Percentiles rank a stretch among this genome's conserved stretches.
phyloP scores from a whole-genome alignment of 768 basidiomycete species.

The Termitomyces sp. region DNA sequence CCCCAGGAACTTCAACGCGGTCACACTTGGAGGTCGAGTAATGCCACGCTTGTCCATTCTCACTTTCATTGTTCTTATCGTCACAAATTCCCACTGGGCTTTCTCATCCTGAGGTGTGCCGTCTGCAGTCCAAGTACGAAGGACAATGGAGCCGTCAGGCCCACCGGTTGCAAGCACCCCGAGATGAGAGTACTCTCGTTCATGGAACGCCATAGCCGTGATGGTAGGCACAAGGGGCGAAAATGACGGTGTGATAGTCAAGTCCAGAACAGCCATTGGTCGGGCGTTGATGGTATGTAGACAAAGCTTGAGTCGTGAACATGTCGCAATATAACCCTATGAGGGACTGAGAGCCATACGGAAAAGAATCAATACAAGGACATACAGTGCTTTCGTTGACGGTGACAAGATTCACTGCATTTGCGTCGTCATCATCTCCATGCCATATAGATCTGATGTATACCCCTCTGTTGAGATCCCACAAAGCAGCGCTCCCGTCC shows the following conservation, averaged over 20 bases:
- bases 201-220: conserved; percentile 81
- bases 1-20: conserved; percentile 82
- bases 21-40: conserved; percentile 54
- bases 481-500: conserved; percentile 83
- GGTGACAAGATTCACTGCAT: conserved; percentile 62
- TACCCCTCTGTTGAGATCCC: conserved; percentile 84
- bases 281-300: conserved; percentile 87
- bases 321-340: conserved; percentile 87
- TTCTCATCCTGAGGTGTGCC: conserved; percentile 62
- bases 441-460: conserved; percentile 85
- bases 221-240: conserved; percentile 51
- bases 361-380: conserved; percentile 5
- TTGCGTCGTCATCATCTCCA: conserved; percentile 32
- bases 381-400: conserved; percentile 87
- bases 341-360: neutral
- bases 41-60: conserved; percentile 33
- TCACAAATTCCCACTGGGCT: conserved; percentile 71
- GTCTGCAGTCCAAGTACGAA: conserved; percentile 85
- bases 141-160: conserved; percentile 68
- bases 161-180: conserved; percentile 82
- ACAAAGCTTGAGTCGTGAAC: conserved; percentile 66
- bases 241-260: conserved; percentile 42
- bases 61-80: conserved; percentile 63
- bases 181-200: conserved; percentile 78
- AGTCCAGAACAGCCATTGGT: conserved; percentile 67